Evolutionary conservation across 139 green algal genomes (phyloP).

Genomic region (Astrephomene gubernaculifera): DNA sequence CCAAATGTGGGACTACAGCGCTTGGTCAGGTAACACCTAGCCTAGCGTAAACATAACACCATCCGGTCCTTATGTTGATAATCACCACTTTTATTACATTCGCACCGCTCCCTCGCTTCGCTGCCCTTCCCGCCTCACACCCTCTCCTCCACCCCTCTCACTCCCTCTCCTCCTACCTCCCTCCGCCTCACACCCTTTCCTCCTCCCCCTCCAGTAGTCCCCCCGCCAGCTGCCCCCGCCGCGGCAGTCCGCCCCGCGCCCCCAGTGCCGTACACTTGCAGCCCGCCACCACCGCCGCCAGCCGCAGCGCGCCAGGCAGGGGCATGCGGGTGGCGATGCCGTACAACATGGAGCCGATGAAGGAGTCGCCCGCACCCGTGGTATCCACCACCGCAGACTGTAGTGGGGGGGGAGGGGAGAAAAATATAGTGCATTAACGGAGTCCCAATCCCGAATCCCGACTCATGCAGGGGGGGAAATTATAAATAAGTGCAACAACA

Average conservation of each 20-base stretch:
- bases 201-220: conserved; percentile 54
- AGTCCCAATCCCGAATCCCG: no score
- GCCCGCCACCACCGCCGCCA: conserved; percentile 83
- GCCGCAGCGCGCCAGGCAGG: conserved; percentile 52
- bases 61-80: no score
- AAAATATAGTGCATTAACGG: no score
- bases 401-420: neutral
- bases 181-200: neutral
- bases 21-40: neutral
- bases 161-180: neutral
- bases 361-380: conserved; percentile 94
- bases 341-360: conserved; percentile 91
- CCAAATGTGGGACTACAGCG: no score
- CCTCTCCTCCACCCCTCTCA: no score
- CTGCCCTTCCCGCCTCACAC: no score
- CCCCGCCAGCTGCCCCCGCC: conserved; percentile 48
- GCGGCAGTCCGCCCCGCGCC: conserved; percentile 81
- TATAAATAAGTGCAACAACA: no score
- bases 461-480: no score
- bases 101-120: no score
- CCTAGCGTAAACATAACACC: neutral
- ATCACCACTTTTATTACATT: no score
- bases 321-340: conserved; percentile 69
- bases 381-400: conserved; percentile 85
- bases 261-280: conserved; percentile 88